Evolutionary conservation across 495 filamentous ascomycete species (phyloP), one percentile per base, ranked within the genome.

Genomic region (Xylaria cubensis): DNA sequence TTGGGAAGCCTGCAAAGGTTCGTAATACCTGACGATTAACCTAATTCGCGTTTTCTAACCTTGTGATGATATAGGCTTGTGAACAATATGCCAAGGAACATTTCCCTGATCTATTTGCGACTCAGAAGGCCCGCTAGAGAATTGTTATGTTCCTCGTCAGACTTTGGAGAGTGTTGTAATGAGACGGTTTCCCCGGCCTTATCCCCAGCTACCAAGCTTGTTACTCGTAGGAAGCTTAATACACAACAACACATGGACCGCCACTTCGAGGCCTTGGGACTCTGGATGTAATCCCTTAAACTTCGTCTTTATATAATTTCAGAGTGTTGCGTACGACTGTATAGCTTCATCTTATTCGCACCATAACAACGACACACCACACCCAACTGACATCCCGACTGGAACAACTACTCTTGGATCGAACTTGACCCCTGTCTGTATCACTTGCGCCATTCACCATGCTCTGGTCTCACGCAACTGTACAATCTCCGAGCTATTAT

Each of bases 31-130:
- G 17, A 17, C 41, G 0, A 34, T 69, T 34, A 8, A 63, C 50
- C 19, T 64, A 36, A 42, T 34, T 34, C 34, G 41, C 55, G 15
- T 19, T 63, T 69, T 44, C 76, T 72, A 70, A 76, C 44, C 41
- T 26, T 19, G 3, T 21, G 5, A 58, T 21, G 19, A 63, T 62
- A 70, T 75, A 97, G 95, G 95, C 96, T 41, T 99, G 96, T 84
- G 96, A 99, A 79, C 94, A 97, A 80, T 98, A 97, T 82, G 96
- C 96, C 46, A 99, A 97, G 81, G 96, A 99, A 82, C 92, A 98
- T 82, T 98, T 97, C 79, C 92, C 84, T 44, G 84, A 77, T 68
- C 62, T 78, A 10, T 79, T 79, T 64, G 67, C 74, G n/a, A 42
- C 71, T 63, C 78, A 61, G 64, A 79, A 79, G 71, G 74, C 74